Evolutionary conservation across 495 filamentous ascomycete genomes (phyloP).

Genomic region (Achaetomiella virescens): DNA sequence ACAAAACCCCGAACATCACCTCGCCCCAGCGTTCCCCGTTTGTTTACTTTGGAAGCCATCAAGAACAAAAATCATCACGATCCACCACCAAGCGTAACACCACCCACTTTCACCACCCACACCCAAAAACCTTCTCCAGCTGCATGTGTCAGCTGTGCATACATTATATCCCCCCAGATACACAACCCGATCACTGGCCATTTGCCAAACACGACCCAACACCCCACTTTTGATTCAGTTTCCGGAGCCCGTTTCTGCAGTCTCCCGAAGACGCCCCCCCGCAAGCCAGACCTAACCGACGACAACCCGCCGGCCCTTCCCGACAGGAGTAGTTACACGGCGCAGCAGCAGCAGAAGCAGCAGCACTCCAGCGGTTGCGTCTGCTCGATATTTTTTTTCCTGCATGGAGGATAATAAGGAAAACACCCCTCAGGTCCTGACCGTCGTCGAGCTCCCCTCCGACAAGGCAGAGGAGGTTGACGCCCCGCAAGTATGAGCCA

Average conservation of each 20-base stretch:
- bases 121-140: not conserved
- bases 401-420: slow-evolving; percentile 40
- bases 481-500: slow-evolving; percentile 35
- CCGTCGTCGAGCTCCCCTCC: slow-evolving; percentile 33
- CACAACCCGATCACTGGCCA: slow-evolving; percentile 10
- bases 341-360: too few relatives aligned
- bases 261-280: slow-evolving; percentile 12
- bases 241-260: slow-evolving; percentile 22
- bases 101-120: not conserved
- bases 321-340: not conserved
- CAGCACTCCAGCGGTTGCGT: not conserved
- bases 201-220: slow-evolving; percentile 22
- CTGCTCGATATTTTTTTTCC: slow-evolving; percentile 9
- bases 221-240: slow-evolving; percentile 18
- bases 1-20: slow-evolving; percentile 1
- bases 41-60: slow-evolving; percentile 11
- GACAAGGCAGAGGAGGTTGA: slow-evolving; percentile 31
- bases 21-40: not conserved
- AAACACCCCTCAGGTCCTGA: slow-evolving; percentile 32
- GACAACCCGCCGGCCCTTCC: not conserved
- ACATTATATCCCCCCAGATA: slow-evolving; percentile 14
- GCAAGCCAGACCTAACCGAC: not conserved
- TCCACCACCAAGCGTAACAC: slow-evolving; percentile 21
- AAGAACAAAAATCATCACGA: slow-evolving; percentile 1
- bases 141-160: slow-evolving; percentile 16